Evolutionary conservation across 1,139 yeast species (phyloP), one percentile per base, ranked within the genome.

Genomic region (Magnusiomyces suaveolens): DNA sequence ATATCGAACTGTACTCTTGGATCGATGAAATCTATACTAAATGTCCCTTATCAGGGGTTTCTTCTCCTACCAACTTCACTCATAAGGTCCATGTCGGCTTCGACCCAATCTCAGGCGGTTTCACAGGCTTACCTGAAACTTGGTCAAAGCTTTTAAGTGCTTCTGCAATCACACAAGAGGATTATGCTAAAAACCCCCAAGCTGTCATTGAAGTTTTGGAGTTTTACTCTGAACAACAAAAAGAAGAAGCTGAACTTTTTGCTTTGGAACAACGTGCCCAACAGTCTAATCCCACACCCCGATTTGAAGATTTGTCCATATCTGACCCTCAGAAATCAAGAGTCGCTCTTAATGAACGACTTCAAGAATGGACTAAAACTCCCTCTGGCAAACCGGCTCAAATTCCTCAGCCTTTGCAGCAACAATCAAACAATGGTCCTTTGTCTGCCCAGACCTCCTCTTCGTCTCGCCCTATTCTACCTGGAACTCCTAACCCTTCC

Each of bases 1-100:
- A 87, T 64, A 79, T 82, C 57, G 97, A 90, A 60, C 77, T 87
- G 60, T 81, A 87, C 68, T 84, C 87, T 59, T 90, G 98, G 98
- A 78, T 90, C 59, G 97, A 92, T 69, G 85, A 88, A 18, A 87
- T 90, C 60, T 82, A 88, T 61, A 80, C 92, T 20, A 87, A 87
- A 67, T 87, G 95, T 63, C 96, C 97, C 1, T 74, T 84, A 59
- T 78, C 84, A 53, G 84, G 90, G 79, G 78, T 74, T n/a, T 75
- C 78, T 4, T 65, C 68, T 36, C 77, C 77, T 2, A 72, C 75
- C 21, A 74, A 74, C 61, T 74, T 74, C 63, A 71, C 75, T 41
- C 78, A 74, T 59, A 66, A 67, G 44, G 76, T 74, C 23, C 78
- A 74, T 52, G 78, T 74, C 2, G 78, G 78, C 21, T 74, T 73